Conservation (phyloP, 306 rosid species). For the Ceratonia siliqua region DNA sequence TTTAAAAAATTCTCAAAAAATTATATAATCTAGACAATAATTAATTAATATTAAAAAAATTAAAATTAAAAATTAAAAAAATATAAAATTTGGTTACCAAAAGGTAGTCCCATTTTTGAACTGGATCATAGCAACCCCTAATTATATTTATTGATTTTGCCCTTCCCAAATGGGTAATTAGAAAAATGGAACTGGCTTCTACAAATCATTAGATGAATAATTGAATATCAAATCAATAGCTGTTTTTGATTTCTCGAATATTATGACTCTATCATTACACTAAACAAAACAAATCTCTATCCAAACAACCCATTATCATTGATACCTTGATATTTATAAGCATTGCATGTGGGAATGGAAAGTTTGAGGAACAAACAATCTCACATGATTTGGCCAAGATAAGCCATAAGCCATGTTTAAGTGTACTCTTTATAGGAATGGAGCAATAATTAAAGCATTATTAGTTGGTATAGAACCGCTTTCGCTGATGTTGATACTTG, state of each 20-base stretch:
- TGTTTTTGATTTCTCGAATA: not conserved
- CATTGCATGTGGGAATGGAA: constrained; percentile 33
- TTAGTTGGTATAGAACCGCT: constrained; percentile 22
- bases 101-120: too few species aligned
- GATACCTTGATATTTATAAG: not conserved
- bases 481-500: not conserved
- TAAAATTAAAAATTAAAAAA: too few species aligned
- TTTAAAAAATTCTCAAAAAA: too few species aligned
- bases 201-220: not conserved
- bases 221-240: not conserved
- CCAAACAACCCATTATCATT: not conserved
- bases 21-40: too few species aligned
- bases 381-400: constrained; percentile 36
- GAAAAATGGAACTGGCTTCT: too few species aligned
- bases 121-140: too few species aligned
- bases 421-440: not conserved
- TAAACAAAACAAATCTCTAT: not conserved
- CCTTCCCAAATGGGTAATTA: too few species aligned
- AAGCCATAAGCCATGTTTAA: constrained; percentile 34
- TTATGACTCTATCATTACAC: not conserved
- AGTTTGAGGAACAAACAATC: constrained; percentile 28
- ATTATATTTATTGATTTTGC: too few species aligned
- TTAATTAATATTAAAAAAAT: too few species aligned
- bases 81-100: too few species aligned
- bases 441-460: constrained; percentile 30